A percentile compares a stretch with the other conserved stretches of the same genome.
Conservation (phyloP, 441 rosid species). For the Arabidopsis hybrid region DNA sequence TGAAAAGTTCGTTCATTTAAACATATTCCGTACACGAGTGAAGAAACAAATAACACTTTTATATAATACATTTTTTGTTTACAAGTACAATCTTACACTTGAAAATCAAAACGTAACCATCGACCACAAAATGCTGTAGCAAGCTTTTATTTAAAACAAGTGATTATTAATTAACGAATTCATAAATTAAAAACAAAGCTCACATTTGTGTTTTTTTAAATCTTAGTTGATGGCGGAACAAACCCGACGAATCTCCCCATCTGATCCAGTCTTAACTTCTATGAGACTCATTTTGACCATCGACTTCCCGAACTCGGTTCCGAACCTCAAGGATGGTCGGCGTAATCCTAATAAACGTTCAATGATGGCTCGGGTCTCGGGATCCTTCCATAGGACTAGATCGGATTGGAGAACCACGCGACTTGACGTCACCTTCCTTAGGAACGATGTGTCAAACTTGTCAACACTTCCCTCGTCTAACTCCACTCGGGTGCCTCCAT, state of each 20-base stretch:
- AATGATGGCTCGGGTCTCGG: slow-evolving; percentile 48
- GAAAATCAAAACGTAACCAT: slow-evolving; percentile 12
- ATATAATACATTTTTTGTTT: slow-evolving; percentile 20
- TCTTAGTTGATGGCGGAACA: slow-evolving; percentile 56
- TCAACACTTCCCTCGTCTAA: slow-evolving; percentile 64
- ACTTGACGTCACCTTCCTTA: slow-evolving; percentile 58
- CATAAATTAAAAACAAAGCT: slow-evolving; percentile 23
- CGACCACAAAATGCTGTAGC: slow-evolving; percentile 21
- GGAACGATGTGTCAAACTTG: slow-evolving; percentile 69
- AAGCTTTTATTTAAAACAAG: slow-evolving; percentile 29
- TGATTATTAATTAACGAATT: neutral
- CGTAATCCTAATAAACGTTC: slow-evolving; percentile 52
- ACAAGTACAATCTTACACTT: slow-evolving; percentile 39
- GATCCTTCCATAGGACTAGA: slow-evolving; percentile 64
- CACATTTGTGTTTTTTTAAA: neutral
- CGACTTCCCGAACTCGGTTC: slow-evolving; percentile 62
- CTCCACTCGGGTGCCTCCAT: slow-evolving; percentile 54
- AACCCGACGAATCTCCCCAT: slow-evolving; percentile 70
- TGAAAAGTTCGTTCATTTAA: slow-evolving; percentile 7
- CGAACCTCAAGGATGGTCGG: slow-evolving; percentile 50
- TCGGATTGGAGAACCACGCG: slow-evolving; percentile 69
- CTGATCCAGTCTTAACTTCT: slow-evolving; percentile 62
- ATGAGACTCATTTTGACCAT: slow-evolving; percentile 86
- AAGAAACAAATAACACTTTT: slow-evolving; percentile 22
- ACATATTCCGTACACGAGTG: slow-evolving; percentile 9